phyloP scores from a whole-genome alignment of 164 flowering plant genomes.

The Kingdonia uniflora region DNA sequence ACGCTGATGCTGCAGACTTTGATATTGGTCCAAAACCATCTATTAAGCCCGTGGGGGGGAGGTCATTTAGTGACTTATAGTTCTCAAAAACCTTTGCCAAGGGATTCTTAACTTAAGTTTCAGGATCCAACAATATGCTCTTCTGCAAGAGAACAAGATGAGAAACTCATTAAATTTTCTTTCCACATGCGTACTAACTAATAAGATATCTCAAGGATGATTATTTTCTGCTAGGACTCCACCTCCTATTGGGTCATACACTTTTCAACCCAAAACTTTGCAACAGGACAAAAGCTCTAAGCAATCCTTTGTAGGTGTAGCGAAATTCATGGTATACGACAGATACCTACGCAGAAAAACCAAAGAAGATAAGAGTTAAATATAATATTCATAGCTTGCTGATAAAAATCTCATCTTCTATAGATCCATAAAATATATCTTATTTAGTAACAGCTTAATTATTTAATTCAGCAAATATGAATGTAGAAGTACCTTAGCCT shows the following conservation, averaged over 20 bases:
- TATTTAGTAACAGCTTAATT: too few species aligned
- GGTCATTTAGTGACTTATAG: conserved; percentile 81
- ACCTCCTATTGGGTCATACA: conserved; percentile 79
- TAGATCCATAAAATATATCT: too few species aligned
- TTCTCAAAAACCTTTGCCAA: conserved; percentile 70
- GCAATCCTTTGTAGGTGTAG: conserved; percentile 88
- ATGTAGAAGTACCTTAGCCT: conserved; percentile 51
- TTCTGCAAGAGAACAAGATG: conserved; percentile 36
- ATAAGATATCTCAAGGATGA: too few species aligned
- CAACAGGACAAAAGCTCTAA: conserved; percentile 67
- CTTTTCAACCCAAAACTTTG: conserved; percentile 57
- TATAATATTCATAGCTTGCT: too few species aligned
- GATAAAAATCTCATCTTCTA: too few species aligned
- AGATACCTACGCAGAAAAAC: conserved; percentile 47
- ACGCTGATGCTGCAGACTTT: conserved; percentile 66
- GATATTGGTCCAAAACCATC: conserved; percentile 45
- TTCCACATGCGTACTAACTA: too few species aligned
- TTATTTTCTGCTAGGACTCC: background rate
- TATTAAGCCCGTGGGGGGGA: conserved; percentile 52
- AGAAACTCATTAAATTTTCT: conserved; percentile 1
- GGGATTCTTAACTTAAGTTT: conserved; percentile 72
- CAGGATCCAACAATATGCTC: conserved; percentile 70
- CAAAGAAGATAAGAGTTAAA: too few species aligned
- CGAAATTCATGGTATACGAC: conserved; percentile 74
- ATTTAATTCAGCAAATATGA: background rate